A percentile compares a stretch with the other conserved stretches of the same genome.
Evolutionary conservation across 2,329 filamentous ascomycete species (phyloP).

Genomic region (Botrytis fabae): DNA sequence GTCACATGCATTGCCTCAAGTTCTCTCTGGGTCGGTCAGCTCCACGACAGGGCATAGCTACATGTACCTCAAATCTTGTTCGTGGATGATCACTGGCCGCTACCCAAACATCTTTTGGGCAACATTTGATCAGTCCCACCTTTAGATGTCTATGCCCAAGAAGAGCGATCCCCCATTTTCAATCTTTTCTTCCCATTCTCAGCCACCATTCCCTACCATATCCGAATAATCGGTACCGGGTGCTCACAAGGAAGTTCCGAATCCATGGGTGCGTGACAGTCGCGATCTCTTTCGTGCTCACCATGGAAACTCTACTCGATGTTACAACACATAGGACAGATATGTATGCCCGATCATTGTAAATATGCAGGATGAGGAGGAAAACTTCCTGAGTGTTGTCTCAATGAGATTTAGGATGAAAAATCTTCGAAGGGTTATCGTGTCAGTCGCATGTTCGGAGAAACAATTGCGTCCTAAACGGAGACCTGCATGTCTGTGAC

Average conservation of each 20-base stretch:
- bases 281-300: not conserved
- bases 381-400: not conserved
- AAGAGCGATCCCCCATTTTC: not conserved
- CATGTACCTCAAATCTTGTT: not conserved
- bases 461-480: constrained; percentile 4
- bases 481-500: not conserved
- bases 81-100: not conserved
- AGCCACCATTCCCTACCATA: not conserved
- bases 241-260: constrained; percentile 7
- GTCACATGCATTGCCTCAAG: constrained; percentile 3
- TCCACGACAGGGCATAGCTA: not conserved
- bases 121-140: not conserved
- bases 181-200: not conserved
- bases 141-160: not conserved
- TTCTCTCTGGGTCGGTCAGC: not conserved
- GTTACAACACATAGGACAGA: constrained; percentile 6
- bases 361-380: not conserved
- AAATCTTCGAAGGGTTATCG: not conserved
- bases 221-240: constrained; percentile 17
- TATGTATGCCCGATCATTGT: constrained; percentile 7
- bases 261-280: constrained; percentile 9
- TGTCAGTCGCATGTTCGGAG: constrained; percentile 13
- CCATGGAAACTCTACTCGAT: not conserved
- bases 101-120: not conserved
- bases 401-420: not conserved